Conservation (phyloP, 2,329 filamentous ascomycete species). For the Colletotrichum camelliae region DNA sequence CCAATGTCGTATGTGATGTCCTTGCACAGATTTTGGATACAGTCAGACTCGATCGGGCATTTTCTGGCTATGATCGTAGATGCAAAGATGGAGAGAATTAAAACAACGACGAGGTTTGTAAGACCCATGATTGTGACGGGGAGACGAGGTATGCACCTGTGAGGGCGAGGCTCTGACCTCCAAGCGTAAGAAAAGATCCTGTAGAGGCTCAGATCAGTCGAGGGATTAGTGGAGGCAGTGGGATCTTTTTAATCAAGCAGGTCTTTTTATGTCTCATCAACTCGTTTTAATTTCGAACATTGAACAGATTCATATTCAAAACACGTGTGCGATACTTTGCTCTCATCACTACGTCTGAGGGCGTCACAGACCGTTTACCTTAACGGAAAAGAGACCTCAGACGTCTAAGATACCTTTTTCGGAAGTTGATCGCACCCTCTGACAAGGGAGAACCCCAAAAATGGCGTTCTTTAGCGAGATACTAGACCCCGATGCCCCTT, state of each 20-base stretch:
- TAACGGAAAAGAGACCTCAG: fast-evolving
- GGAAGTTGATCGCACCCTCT: neutral
- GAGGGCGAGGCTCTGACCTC: fast-evolving
- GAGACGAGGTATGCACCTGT: neutral
- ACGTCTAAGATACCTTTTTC: neutral
- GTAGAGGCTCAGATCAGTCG: fast-evolving
- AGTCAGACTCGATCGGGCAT: neutral
- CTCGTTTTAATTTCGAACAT: neutral
- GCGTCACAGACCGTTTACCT: fast-evolving
- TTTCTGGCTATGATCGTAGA: neutral
- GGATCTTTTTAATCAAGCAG: neutral
- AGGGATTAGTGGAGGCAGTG: fast-evolving
- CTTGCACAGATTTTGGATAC: neutral
- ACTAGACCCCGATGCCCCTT: neutral
- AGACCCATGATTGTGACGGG: neutral
- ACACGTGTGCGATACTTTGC: fast-evolving
- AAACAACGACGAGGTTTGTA: neutral
- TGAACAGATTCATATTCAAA: fast-evolving
- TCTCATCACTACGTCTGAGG: neutral
- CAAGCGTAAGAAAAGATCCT: fast-evolving
- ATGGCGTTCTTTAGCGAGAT: neutral
- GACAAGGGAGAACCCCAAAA: neutral
- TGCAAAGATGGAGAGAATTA: neutral
- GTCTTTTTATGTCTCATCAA: fast-evolving
- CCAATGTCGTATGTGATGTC: neutral